Evolutionary conservation across 75 land plant species (phyloP).

Genomic region (Sequoiadendron giganteum): DNA sequence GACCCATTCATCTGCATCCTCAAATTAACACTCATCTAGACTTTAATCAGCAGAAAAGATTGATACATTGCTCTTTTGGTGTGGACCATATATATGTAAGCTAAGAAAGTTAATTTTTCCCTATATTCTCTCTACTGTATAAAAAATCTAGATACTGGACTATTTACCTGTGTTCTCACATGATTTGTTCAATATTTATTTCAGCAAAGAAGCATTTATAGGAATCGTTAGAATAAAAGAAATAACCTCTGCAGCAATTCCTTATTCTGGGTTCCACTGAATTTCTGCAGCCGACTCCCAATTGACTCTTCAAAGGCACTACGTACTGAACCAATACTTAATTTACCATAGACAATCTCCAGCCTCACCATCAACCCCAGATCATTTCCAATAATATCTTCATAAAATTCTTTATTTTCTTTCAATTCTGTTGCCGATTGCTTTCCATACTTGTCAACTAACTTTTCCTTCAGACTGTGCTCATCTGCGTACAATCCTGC

Average conservation of each 20-base stretch:
- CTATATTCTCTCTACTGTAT: not conserved
- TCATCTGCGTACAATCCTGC: conserved; percentile 93
- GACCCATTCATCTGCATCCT: conserved; percentile 1
- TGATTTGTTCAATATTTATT: not conserved
- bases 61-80: not conserved
- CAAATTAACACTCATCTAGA: not conserved
- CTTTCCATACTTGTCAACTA: conserved; percentile 57
- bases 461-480: conserved; percentile 37
- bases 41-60: conserved; percentile 4
- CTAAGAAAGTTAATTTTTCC: not conserved
- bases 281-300: conserved; percentile 78
- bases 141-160: no score
- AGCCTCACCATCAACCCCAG: conserved; percentile 79
- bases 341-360: conserved; percentile 76
- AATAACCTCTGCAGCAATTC: conserved; percentile 80
- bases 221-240: not conserved
- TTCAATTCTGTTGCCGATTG: conserved; percentile 36
- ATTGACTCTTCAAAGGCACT: conserved; percentile 94
- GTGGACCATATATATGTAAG: not conserved
- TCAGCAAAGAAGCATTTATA: not conserved
- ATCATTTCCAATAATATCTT: conserved; percentile 66
- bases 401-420: conserved; percentile 39
- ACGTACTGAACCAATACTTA: conserved; percentile 88
- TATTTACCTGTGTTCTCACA: not conserved
- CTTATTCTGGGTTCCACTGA: conserved; percentile 66